Base-by-base conservation (phyloP, 495 filamentous ascomycete species). In the Acidiella bohemica region DNA sequence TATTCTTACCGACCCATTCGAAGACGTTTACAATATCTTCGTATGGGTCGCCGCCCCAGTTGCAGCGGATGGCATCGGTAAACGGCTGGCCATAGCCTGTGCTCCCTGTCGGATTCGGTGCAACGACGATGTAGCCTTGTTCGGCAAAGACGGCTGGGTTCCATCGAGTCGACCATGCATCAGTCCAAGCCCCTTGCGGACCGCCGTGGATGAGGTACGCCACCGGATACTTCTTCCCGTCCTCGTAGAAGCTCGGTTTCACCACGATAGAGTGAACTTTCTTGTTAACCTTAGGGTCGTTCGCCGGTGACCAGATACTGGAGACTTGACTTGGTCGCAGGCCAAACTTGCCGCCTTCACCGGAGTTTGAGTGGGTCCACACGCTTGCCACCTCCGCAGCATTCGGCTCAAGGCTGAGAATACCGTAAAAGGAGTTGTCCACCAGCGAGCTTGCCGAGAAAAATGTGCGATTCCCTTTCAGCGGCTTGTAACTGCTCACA, bases 341-440 rank as follows among this genome's bases (percentile, higher is more conserved):
- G 44, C 81, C 81, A 35, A 92, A 80, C 29, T 73, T 62, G 31
- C 67, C 64, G 18, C 85, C 83, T n/a, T 70, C 66, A 31, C 73
- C 75, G 8, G 76, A 71, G 47, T 67, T 72, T 0, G 83, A 88
- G 2, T 30, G 67, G 49, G 0, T 54, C 46, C 4, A 70, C 62
- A 12, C 52, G 50, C 11, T 19, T 80, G 63, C 6, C 84, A 58
- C 31, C 1, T 7, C 84, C 40, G 62, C 75, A 53, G 70, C 73
- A 4, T 11, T 12, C 75, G 75, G 23, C 84, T 47, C 26, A 87
- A 71, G 9, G 86, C 63, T 31, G 68, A 63, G 19, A 26, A 50
- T 37, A 5, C 14, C 37, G 37, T 60, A 64, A 20, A 39, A 30
- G 23, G 54, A 57, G 45, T 58, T 65, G 28, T 63, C 60, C 17